Conservation (phyloP, 352 stramenopile genomes). For the Aphanomyces stellatus region DNA sequence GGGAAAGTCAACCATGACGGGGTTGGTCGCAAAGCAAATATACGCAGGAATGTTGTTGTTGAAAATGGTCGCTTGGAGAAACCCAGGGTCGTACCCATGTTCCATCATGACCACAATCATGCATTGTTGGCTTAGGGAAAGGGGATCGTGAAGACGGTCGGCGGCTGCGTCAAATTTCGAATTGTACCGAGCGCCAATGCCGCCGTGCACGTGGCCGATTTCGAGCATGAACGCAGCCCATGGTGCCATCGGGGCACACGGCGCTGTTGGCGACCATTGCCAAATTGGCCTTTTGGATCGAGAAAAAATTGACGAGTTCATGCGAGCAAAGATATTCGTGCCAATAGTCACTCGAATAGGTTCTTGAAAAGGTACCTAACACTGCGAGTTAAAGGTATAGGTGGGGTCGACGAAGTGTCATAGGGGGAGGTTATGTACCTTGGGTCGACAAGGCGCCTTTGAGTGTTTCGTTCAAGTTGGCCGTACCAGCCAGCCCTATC, state of each 20-base stretch:
- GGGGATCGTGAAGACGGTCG: background rate
- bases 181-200: constrained; percentile 20
- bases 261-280: background rate
- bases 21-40: constrained; percentile 54
- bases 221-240: constrained; percentile 44
- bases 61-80: constrained; percentile 33
- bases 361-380: background rate
- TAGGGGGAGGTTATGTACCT: background rate
- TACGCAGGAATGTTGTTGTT: constrained; percentile 49
- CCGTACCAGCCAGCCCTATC: constrained; percentile 33
- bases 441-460: constrained; percentile 1
- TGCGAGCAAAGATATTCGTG: constrained; percentile 37
- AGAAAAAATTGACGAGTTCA: constrained; percentile 27
- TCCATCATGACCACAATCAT: constrained; percentile 42
- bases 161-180: background rate
- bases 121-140: constrained; percentile 24
- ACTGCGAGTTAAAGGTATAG: background rate
- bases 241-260: constrained; percentile 26
- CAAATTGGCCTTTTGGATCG: background rate
- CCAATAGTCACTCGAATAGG: constrained; percentile 34
- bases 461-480: constrained; percentile 25
- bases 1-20: constrained; percentile 37
- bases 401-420: background rate
- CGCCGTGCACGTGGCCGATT: constrained; percentile 33
- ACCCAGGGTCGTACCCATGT: constrained; percentile 34